Evolutionary conservation across 164 flowering plant species (phyloP).

Genomic region (Stephania yunnanensis): DNA sequence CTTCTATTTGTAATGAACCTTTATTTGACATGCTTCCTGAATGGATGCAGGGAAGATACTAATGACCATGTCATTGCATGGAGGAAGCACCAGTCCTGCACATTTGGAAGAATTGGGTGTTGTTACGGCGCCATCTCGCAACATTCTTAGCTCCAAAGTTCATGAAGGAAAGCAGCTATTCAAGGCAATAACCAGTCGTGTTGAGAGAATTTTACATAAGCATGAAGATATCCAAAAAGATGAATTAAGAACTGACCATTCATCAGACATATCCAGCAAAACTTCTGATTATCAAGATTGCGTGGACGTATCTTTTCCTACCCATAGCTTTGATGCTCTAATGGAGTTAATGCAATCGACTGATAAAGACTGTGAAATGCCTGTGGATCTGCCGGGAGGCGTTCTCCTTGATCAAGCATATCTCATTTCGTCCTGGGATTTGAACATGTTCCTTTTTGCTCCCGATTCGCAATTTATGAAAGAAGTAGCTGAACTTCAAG

Average conservation of each 20-base stretch:
- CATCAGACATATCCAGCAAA: constrained; percentile 37
- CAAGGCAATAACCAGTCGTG: constrained; percentile 37
- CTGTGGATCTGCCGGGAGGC: constrained; percentile 59
- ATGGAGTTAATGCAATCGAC: constrained; percentile 40
- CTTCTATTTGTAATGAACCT: no score
- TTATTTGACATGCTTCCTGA: no score
- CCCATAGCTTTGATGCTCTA: constrained; percentile 49
- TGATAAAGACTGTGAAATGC: constrained; percentile 38
- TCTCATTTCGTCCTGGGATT: constrained; percentile 32
- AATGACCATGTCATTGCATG: constrained; percentile 49
- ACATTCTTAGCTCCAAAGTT: constrained; percentile 18
- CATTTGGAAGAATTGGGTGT: constrained; percentile 23
- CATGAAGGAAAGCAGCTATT: constrained; percentile 47
- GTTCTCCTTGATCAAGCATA: constrained; percentile 57
- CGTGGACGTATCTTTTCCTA: constrained; percentile 25
- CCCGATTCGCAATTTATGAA: constrained; percentile 61
- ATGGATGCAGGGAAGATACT: constrained; percentile 61
- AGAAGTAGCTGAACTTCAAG: constrained; percentile 53
- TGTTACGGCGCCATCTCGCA: constrained; percentile 17
- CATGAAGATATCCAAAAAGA: constrained; percentile 27
- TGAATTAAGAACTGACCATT: constrained; percentile 28
- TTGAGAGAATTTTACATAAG: constrained; percentile 57
- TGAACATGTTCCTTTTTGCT: constrained; percentile 51
- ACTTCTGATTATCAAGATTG: constrained; percentile 48
- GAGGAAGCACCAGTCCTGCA: constrained; percentile 31